These are phyloP conservation scores for Taphrina betulina DNA, from an alignment of 1,139 yeast genomes.

Conservation along the genomic window DNA sequence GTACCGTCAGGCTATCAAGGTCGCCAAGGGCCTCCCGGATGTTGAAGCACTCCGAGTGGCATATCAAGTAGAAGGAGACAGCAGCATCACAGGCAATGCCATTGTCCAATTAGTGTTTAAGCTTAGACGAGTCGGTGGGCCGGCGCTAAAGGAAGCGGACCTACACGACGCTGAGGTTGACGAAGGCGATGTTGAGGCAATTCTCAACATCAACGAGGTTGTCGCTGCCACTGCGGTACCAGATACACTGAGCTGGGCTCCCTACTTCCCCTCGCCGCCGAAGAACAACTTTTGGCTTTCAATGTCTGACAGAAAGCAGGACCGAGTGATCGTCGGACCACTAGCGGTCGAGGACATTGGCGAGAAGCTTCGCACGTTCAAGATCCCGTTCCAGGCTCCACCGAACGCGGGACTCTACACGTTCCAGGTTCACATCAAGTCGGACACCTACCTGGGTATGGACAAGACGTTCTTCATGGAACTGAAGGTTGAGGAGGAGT, in stretches of 20 bases:
- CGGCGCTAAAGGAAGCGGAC: slow-evolving; percentile 7
- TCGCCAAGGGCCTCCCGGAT: slow-evolving; percentile 68
- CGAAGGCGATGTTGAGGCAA: slow-evolving; percentile 28
- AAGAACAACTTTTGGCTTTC: slow-evolving; percentile 35
- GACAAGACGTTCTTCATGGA: slow-evolving; percentile 31
- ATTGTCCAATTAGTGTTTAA: slow-evolving; percentile 72
- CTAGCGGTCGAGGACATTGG: slow-evolving; percentile 30
- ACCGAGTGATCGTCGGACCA: slow-evolving; percentile 36
- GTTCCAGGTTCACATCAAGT: slow-evolving; percentile 33
- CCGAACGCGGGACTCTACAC: slow-evolving; percentile 33
- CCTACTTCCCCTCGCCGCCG: slow-evolving; percentile 27
- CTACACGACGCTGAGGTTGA: slow-evolving; percentile 12
- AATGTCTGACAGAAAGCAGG: slow-evolving; percentile 35
- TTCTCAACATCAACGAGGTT: slow-evolving; percentile 12
- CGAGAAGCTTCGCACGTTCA: slow-evolving; percentile 27
- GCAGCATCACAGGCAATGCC: slow-evolving; percentile 69
- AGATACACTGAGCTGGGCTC: slow-evolving; percentile 31
- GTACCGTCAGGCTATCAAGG: slow-evolving; percentile 53
- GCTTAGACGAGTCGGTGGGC: slow-evolving; percentile 56
- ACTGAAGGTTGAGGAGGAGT: slow-evolving; percentile 28
- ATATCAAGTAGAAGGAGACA: slow-evolving; percentile 87
- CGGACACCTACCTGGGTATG: slow-evolving; percentile 35
- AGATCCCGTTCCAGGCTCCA: slow-evolving; percentile 35
- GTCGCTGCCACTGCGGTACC: slow-evolving; percentile 27
- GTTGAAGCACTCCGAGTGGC: slow-evolving; percentile 68